Evolutionary conservation across 2,329 filamentous ascomycete species (phyloP), one percentile per base, ranked within the genome.

Genomic region (Cladosporium sp.): DNA sequence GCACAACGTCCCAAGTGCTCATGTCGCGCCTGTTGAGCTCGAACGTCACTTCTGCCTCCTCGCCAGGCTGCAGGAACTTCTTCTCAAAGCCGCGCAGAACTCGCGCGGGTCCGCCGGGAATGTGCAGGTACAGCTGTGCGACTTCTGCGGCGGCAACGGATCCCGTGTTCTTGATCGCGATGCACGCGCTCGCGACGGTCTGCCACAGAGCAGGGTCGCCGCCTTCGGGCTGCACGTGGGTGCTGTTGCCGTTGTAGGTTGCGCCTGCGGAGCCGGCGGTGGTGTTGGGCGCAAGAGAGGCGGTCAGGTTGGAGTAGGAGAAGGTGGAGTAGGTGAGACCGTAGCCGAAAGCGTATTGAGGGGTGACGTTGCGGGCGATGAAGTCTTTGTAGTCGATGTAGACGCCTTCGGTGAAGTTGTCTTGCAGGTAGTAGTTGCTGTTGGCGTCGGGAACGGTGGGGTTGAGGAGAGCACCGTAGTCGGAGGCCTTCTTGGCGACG

Each of bases 161-260:
- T 1, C 89, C 89, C 0, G 79, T 82, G 66, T 94, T 94, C 3
- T 75, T 80, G 1, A 93, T 75, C 0, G 74, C 79, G 4, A 84
- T 80, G 2, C 78, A 76, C 9, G 89, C 74, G n/a, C 73, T 72
- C 61, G 82, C 87, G 0, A 86, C 77, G 0, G 78, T 72, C 36
- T 88, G 81, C 79, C 85, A 93, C 0, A 92, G 79, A 1, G 81
- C 30, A 7, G 81, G 76, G 67, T 19, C 73, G 69, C 57, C 57
- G 34, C 57, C 57, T 37, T 55, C 25, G 40, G 52, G 52, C 28
- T 55, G 88, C 6, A 43, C 20, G 19, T 22, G 42, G 1, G 49
- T 59, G 39, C 51, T 51, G 42, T 60, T 78, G 49, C 86, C 88
- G 67, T 15, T 88, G 60, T 82, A 60, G 0, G 80, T 75, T 58